These are phyloP conservation scores for Acacia pycnantha DNA, from an alignment of 331 rosid species.

Conservation along the genomic window DNA sequence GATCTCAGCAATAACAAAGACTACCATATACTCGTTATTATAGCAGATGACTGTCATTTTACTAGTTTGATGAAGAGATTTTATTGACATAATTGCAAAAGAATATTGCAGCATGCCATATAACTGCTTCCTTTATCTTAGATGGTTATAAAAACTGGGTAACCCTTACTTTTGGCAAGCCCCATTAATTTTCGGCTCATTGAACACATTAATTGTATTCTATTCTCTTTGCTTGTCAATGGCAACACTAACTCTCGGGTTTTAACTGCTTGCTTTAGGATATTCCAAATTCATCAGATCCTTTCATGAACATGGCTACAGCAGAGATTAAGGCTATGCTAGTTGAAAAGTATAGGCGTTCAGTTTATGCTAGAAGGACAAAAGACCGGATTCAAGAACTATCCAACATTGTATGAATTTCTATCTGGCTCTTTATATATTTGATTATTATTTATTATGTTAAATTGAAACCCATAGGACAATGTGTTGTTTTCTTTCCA, in stretches of 20 bases:
- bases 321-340: slow-evolving; percentile 71
- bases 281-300: slow-evolving; percentile 63
- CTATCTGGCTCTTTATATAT: background rate
- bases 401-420: slow-evolving; percentile 54
- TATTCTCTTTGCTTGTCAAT: background rate
- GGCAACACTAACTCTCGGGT: slow-evolving; percentile 1
- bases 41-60: background rate
- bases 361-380: slow-evolving; percentile 55
- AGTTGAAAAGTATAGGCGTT: slow-evolving; percentile 62
- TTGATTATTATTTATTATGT: background rate
- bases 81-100: background rate
- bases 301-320: slow-evolving; percentile 65
- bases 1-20: background rate
- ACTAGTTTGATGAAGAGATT: background rate
- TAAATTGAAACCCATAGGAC: background rate
- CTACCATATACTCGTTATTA: background rate
- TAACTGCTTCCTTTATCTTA: background rate
- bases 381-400: slow-evolving; percentile 64
- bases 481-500: background rate
- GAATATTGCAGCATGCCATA: background rate
- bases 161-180: background rate
- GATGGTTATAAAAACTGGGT: background rate
- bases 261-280: slow-evolving; percentile 41
- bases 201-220: background rate
- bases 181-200: background rate